Evolutionary conservation across 768 basidiomycete genomes (phyloP).

Genomic region (Roridomyces roridus): DNA sequence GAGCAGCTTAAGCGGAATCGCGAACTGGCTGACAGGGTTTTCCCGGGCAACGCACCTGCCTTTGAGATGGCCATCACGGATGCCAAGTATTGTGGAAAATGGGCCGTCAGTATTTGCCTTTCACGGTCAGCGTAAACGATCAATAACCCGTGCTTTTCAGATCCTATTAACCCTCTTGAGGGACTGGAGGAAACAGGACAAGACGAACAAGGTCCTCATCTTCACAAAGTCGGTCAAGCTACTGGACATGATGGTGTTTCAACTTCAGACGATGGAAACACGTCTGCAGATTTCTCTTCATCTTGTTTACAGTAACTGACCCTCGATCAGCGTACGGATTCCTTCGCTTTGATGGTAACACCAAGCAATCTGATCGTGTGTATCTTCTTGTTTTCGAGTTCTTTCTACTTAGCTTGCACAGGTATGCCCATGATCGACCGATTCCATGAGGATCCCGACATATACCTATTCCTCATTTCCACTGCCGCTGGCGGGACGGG

Average conservation of each 20-base stretch:
- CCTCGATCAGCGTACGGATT: conserved; percentile 66
- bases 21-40: conserved; percentile 64
- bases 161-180: conserved; percentile 50
- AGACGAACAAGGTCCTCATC: conserved; percentile 85
- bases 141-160: neutral
- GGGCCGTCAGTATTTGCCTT: conserved; percentile 68
- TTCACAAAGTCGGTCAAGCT: conserved; percentile 95
- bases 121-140: conserved; percentile 55
- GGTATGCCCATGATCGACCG: conserved; percentile 88
- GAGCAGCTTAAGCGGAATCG: conserved; percentile 78
- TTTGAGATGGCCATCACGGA: conserved; percentile 68
- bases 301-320: conserved; percentile 1
- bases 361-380: conserved; percentile 70
- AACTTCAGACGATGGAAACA: conserved; percentile 64
- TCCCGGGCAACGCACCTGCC: conserved; percentile 63
- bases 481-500: conserved; percentile 93
- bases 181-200: conserved; percentile 69
- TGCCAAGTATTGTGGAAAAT: conserved; percentile 82
- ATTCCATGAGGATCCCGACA: conserved; percentile 75
- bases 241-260: conserved; percentile 83
- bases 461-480: conserved; percentile 88
- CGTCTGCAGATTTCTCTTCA: conserved; percentile 1
- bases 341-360: conserved; percentile 82
- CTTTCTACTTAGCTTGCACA: conserved; percentile 30
- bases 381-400: conserved; percentile 2